These are phyloP conservation scores for Dioscorea alata DNA, from an alignment of 106 monocot species.

Conservation along the genomic window DNA sequence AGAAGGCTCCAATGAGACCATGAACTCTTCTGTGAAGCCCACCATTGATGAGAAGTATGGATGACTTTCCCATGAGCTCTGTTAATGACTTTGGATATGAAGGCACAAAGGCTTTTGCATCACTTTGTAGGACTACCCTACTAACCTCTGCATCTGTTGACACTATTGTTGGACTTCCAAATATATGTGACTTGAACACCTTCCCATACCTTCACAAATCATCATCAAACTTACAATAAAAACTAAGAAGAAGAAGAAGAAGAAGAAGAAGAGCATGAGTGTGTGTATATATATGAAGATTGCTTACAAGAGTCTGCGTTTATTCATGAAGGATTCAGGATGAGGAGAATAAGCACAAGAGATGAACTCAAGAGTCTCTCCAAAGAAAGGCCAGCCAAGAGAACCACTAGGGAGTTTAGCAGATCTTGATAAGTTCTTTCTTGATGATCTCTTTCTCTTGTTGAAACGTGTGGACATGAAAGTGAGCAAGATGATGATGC, in stretches of 20 bases:
- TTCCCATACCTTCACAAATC: constrained; percentile 55
- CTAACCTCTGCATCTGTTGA: constrained; percentile 88
- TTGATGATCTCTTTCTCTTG: constrained; percentile 2
- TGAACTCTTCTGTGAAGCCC: constrained; percentile 68
- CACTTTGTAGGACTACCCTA: constrained; percentile 67
- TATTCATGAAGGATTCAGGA: constrained; percentile 90
- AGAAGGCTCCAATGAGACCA: constrained; percentile 77
- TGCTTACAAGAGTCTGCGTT: constrained; percentile 54
- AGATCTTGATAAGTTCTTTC: not conserved
- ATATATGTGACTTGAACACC: constrained; percentile 90
- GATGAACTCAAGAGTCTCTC: constrained; percentile 91
- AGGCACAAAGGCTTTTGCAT: constrained; percentile 66
- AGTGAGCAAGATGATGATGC: not conserved
- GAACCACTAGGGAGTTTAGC: constrained; percentile 52
- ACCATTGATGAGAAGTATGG: constrained; percentile 80
- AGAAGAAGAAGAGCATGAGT: not conserved
- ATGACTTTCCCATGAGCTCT: constrained; percentile 82
- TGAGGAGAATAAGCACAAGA: constrained; percentile 66
- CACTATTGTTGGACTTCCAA: constrained; percentile 75
- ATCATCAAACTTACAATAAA: not conserved
- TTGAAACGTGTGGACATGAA: not conserved
- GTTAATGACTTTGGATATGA: constrained; percentile 80
- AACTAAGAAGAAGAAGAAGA: not conserved
- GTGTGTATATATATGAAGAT: not conserved
- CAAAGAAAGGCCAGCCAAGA: constrained; percentile 77